Evolutionary conservation across 352 stramenopile species (phyloP), one percentile per base, ranked within the genome.

Genomic region (Phytophthora nicotianae): DNA sequence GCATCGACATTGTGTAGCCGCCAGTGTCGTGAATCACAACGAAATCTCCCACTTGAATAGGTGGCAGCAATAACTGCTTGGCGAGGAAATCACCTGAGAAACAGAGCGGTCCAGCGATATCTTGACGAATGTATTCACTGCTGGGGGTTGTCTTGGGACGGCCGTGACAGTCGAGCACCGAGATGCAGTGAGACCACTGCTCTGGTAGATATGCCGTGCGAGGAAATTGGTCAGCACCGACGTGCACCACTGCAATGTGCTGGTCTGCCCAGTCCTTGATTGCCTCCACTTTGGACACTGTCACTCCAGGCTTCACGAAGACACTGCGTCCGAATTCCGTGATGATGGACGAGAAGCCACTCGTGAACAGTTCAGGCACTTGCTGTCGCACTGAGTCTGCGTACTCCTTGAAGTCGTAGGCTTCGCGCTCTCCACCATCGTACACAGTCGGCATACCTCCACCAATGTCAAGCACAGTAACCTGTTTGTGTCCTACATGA

Each of bases 11-110:
- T 17, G 88, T 95, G 74, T 97, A 96, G 40, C 79, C 90, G 20
- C 90, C 91, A 37, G 82, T 89, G 62, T 97, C 91, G 46, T 95
- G 81, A 49, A 97, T 82, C 27, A 97, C 87, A 42, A 93, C 61
- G 16, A 83, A 78, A 65, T 97, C 86, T 8, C 83, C 84, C 23
- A 83, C 74, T 42, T 89, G 43, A 51, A 94, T 89, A n/a, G 75
- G 76, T 23, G 86, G 88, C 26, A 95, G 49, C 35, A 87, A 65
- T 26, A 88, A 61, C 46, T 93, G 77, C 61, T 88, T 88, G 26
- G 80, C 88, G 10, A 98, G 58, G 47, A 97, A 89, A 58, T 98
- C 93, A 3, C 93, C 93, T 9, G 88, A 92, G 52, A 98, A 98
- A 64, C 93, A 98, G 8, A 98, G 80, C 19, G 93, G 93, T 0